Conservation (phyloP, 768 basidiomycete genomes). For the Amanita subjunquillea region DNA sequence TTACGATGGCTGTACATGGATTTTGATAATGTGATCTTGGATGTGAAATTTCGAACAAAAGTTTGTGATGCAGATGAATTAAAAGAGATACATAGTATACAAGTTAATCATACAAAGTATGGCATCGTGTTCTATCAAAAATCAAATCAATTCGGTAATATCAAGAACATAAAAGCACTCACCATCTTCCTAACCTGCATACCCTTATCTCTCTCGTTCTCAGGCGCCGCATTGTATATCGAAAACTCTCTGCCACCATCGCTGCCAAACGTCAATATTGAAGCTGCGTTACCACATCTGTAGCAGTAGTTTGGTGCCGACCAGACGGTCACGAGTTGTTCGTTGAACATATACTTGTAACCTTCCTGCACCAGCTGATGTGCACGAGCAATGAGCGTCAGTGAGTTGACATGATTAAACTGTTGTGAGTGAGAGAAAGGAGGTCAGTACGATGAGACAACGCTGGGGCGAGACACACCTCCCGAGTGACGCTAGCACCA, state of each 20-base stretch:
- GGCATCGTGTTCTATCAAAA: conserved; percentile 38
- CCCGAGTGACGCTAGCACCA: conserved; percentile 74
- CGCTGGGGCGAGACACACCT: conserved; percentile 34
- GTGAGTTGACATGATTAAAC: conserved; percentile 90
- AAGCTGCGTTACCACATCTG: conserved; percentile 81
- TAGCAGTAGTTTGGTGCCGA: conserved; percentile 82
- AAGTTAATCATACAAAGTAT: conserved; percentile 34
- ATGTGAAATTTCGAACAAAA: too few relatives aligned
- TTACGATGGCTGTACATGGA: too few relatives aligned
- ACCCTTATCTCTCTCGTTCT: conserved; percentile 80
- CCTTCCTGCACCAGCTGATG: conserved; percentile 97
- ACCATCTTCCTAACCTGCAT: conserved; percentile 70
- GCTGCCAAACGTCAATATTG: conserved; percentile 77
- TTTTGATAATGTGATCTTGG: too few relatives aligned
- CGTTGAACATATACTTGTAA: conserved; percentile 95
- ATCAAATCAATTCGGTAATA: background rate
- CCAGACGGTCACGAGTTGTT: conserved; percentile 88
- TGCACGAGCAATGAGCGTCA: conserved; percentile 84
- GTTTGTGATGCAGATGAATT: background rate
- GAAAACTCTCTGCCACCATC: conserved; percentile 60
- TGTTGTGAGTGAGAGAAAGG: conserved; percentile 15
- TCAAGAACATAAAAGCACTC: conserved; percentile 17
- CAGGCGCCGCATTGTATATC: conserved; percentile 79
- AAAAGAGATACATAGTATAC: background rate
- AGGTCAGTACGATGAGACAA: background rate